Base-by-base conservation (phyloP, 768 basidiomycete genomes). In the Boletus barrowsii region DNA sequence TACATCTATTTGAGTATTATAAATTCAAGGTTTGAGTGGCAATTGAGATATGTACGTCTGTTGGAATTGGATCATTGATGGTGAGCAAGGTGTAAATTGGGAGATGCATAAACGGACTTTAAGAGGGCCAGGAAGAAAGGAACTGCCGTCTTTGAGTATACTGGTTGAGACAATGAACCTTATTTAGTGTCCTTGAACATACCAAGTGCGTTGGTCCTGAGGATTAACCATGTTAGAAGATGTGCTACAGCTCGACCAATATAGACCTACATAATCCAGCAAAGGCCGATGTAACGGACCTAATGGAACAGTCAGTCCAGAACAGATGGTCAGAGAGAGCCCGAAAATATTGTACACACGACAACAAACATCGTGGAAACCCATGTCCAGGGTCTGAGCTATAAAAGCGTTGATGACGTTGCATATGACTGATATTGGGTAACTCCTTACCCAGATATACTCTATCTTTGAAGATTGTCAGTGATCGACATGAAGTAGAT, bases 221-320 rank as follows among this genome's bases (percentile, higher is more conserved):
- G 35, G 9, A 13, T 56, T 15, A 47, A 10, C 3, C 37, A n/a
- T 30, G 10, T 39, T 9, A 11, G 24, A 26, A 13, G 6, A 15
- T 30, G 24, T 9, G 18, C n/a, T 1, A 13, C 3, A n/a, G 18
- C 6, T 35, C 15, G 6, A 5, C 15, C 35, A 13, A 33, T 30
- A 30, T 30, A 30, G 14, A 30, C 51, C 0, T 22, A 55, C 50
- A 53, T 29, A 3, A 18, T 10, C 14, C 18, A 53, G 10, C 6
- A n/a, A 30, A 55, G 44, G 10, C 54, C 44, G 2, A 47, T 4
- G 20, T 55, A 53, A 14, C 51, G 51, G 8, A 46, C 26, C 54
- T 53, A 22, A 4, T 13, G 13, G 6, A 10, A 1, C 4, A 3
- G 39, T 41, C 10, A 35, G 7, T 22, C 35, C 14, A 9, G 17